phyloP scores from a whole-genome alignment of 2,329 filamentous ascomycete species.

The Dactylellina drechsleri region DNA sequence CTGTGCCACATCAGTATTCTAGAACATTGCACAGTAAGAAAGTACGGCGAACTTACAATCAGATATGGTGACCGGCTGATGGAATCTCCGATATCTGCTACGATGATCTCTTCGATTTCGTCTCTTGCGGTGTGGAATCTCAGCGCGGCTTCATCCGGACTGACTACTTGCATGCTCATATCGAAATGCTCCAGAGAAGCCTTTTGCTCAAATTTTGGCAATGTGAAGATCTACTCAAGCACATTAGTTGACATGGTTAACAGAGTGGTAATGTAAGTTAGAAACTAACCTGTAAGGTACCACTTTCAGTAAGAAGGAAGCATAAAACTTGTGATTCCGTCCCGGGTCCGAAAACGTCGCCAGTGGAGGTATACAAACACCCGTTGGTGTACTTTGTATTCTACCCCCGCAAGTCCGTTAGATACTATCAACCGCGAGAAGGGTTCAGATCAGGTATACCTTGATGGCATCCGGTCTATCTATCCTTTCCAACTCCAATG shows the following conservation, averaged over 20 bases:
- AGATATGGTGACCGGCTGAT: conserved; percentile 78
- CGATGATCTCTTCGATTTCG: conserved; percentile 78
- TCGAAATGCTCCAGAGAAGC: conserved; percentile 51
- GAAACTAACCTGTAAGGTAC: conserved; percentile 75
- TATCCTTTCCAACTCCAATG: conserved; percentile 82
- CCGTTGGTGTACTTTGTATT: conserved; percentile 81
- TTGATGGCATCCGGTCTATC: conserved; percentile 41
- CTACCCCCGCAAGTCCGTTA: conserved; percentile 58
- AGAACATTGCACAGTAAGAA: conserved; percentile 6
- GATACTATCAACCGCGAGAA: not conserved
- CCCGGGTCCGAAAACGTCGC: conserved; percentile 66
- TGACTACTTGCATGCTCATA: conserved; percentile 51
- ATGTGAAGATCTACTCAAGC: conserved; percentile 73
- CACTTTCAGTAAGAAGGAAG: conserved; percentile 80
- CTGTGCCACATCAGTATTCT: conserved; percentile 62
- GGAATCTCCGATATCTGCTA: conserved; percentile 84
- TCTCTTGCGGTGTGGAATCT: conserved; percentile 71
- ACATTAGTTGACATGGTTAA: not conserved
- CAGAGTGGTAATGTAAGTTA: not conserved
- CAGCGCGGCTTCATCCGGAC: conserved; percentile 38
- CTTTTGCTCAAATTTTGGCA: conserved; percentile 72
- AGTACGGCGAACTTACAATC: conserved; percentile 70
- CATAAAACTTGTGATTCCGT: conserved; percentile 63
- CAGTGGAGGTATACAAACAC: conserved; percentile 79
- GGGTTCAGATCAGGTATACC: conserved; percentile 10